Evolutionary conservation across 1,284 basidiomycete genomes (phyloP).

Genomic region (Leucoagaricus sp.): DNA sequence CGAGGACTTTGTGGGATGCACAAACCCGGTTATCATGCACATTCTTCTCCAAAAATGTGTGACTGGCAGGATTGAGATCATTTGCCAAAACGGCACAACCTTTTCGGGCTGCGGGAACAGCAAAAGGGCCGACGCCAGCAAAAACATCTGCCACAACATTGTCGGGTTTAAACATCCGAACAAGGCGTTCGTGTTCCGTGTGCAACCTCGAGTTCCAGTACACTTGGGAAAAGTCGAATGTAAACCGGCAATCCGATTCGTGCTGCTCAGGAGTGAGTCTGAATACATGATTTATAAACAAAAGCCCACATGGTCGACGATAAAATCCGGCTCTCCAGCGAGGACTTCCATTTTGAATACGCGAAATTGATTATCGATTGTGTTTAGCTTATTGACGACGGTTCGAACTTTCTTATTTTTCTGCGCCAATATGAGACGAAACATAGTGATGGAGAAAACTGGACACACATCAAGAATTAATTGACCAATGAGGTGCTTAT

Average conservation of each 20-base stretch:
- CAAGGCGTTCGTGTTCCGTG: constrained; percentile 87
- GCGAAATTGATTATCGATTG: constrained; percentile 86
- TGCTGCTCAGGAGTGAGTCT: constrained; percentile 45
- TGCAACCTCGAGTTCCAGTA: constrained; percentile 98
- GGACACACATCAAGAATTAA: constrained; percentile 83
- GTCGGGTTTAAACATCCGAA: constrained; percentile 64
- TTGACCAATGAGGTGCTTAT: constrained; percentile 89
- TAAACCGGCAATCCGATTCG: constrained; percentile 86
- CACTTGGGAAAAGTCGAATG: constrained; percentile 93
- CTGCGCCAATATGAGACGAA: constrained; percentile 39
- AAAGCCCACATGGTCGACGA: constrained; percentile 79
- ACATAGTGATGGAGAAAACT: neutral
- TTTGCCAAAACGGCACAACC: constrained; percentile 90
- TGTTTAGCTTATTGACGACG: constrained; percentile 95
- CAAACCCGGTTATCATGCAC: constrained; percentile 72
- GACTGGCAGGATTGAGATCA: constrained; percentile 91
- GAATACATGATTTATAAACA: constrained; percentile 10
- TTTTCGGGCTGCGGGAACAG: constrained; percentile 89
- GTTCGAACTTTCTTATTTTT: constrained; percentile 85
- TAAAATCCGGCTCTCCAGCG: constrained; percentile 85
- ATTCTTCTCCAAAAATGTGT: constrained; percentile 79
- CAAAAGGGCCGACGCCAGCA: constrained; percentile 97
- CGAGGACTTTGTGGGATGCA: constrained; percentile 16
- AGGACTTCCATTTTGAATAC: constrained; percentile 98
- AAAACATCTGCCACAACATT: constrained; percentile 93